Evolutionary conservation across 1,284 basidiomycete genomes (phyloP), one percentile per base, ranked within the genome.

Genomic region (Gymnopus androsaceus): DNA sequence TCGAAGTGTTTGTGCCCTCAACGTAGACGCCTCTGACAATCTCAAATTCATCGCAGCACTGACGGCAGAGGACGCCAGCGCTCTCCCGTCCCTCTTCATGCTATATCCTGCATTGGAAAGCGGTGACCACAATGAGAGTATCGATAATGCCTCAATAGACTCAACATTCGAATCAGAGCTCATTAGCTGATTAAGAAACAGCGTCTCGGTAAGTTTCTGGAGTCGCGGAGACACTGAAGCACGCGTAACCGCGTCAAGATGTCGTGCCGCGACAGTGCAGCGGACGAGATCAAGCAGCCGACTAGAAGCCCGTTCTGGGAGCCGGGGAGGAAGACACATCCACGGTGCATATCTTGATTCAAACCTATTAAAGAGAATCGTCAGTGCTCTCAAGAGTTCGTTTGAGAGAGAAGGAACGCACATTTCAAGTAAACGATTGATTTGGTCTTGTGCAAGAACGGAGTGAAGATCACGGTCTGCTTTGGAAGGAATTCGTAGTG

Each of bases 31-130:
- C 56, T 74, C 66, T 47, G 71, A 67, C 11, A 76, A 63, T 19
- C 69, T 69, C 46, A 77, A 63, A 56, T 75, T 78, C 68, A 75
- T 73, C 11, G 76, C 78, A 73, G 79, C 77, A 51, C 72, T 75
- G 23, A 81, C 69, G 7, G 78, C 76, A 0, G 77, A 69, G 4
- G 71, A 70, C 12, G 70, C 70, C 42, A 81, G 64, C 37, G 79
- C 57, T 47, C 76, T 72, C 40, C 69, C 70, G 44, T 79, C 78
- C 8, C 72, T 69, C 14, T 66, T 62, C 31, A 72, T 69, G 30
- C 59, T 67, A 21, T 64, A 45, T 12, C 34, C 40, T 31, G 61
- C 49, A 25, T 71, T 66, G 25, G 67, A 69, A 27, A 78, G 60
- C 6, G 78, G 74, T 12, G 72, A 67, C 77, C 77, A 79, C 19